Percentiles rank a stretch among this genome's conserved stretches.
Evolutionary conservation across 306 rosid genomes (phyloP).

Genomic region (Amphicarpaea edgeworthii): DNA sequence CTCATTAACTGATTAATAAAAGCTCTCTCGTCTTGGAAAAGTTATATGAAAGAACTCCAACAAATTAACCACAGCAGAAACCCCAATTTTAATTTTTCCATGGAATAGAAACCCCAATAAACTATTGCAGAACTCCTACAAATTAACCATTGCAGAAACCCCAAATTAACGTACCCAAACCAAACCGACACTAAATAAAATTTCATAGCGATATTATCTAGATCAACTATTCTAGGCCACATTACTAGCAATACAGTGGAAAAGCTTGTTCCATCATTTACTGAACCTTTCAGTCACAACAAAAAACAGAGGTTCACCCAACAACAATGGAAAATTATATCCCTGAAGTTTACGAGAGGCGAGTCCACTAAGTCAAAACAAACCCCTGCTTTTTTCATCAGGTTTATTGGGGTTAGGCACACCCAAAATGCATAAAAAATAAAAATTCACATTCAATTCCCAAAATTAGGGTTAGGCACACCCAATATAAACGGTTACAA

Average conservation of each 20-base stretch:
- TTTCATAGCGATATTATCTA: background rate
- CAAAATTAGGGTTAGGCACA: background rate
- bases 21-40: no score
- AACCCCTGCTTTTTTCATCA: slow-evolving; percentile 52
- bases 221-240: background rate
- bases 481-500: background rate
- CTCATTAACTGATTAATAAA: no score
- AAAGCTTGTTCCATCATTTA: slow-evolving; percentile 51
- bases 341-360: slow-evolving; percentile 63
- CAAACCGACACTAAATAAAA: no score
- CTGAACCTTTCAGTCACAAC: slow-evolving; percentile 69
- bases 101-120: no score
- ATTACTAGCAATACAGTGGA: background rate
- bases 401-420: slow-evolving; percentile 18
- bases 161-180: no score
- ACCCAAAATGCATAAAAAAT: background rate
- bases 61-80: no score
- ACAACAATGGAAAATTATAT: slow-evolving; percentile 58
- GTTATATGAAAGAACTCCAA: no score
- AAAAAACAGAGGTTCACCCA: slow-evolving; percentile 71
- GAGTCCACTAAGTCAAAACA: slow-evolving; percentile 50
- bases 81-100: no score
- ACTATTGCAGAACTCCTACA: no score
- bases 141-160: no score
- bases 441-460: background rate